phyloP scores from a whole-genome alignment of 1,139 yeast species.

The Sugiyamaella novakii region DNA sequence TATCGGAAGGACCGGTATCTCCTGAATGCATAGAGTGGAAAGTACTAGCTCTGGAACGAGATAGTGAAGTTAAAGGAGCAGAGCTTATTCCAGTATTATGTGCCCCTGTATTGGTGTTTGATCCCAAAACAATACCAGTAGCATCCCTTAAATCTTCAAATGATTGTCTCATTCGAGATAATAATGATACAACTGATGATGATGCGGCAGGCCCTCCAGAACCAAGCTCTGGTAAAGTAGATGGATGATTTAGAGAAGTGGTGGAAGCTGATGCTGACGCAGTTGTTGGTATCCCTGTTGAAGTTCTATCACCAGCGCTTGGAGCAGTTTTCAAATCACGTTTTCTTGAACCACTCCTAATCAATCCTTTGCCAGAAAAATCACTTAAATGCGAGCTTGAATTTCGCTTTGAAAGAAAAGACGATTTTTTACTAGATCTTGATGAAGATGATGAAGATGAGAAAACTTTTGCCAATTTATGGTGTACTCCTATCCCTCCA shows the following conservation, averaged over 20 bases:
- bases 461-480: not conserved
- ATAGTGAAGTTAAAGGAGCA: conserved; percentile 3
- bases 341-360: not conserved
- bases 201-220: conserved; percentile 7
- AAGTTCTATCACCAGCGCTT: not conserved
- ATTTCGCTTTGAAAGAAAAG: conserved; percentile 2
- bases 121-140: conserved; percentile 5
- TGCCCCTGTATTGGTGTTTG: not conserved
- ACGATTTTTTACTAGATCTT: not conserved
- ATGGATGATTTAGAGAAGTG: not conserved
- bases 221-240: conserved; percentile 9
- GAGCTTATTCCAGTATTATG: conserved; percentile 5
- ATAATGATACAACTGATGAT: conserved; percentile 20
- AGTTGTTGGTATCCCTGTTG: not conserved
- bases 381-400: conserved; percentile 3
- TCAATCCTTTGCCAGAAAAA: not conserved
- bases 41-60: conserved; percentile 12
- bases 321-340: not conserved
- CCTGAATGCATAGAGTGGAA: conserved; percentile 2
- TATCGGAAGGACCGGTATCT: not conserved
- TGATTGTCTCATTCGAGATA: conserved; percentile 25
- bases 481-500: not conserved
- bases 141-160: conserved; percentile 25
- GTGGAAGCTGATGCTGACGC: not conserved
- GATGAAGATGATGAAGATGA: conserved; percentile 8